Base-by-base conservation (phyloP, 768 basidiomycete genomes). In the Russula brevipes region DNA sequence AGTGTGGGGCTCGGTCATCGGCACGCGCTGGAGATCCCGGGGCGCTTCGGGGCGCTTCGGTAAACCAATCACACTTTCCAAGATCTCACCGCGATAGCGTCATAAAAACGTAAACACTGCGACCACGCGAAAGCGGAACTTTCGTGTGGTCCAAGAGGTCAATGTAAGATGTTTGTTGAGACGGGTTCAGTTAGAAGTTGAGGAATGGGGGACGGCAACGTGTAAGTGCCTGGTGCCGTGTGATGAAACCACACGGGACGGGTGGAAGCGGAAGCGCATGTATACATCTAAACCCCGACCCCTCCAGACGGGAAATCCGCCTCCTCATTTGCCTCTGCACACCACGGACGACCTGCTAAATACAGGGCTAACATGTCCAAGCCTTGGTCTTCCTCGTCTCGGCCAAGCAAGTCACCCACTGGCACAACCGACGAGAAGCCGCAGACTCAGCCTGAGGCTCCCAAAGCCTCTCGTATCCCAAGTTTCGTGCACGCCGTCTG, bases 351-450 rank as follows among this genome's bases (percentile, higher is more conserved):
- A 35, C 33, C 39, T 36, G 17, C 54, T 31, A 17, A 47, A 31
- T 24, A 39, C 36, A 44, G 45, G 31, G 24, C 17, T 24, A 44
- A 35, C 41, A 56, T 60, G 63, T 55, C 63, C 4, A 54, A 60
- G 42, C 46, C 58, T 19, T 58, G 42, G 17, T n/a, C 53, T 24
- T 31, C 59, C 36, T 44, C 58, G 17, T 55, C 63, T 45, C 58
- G 6, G 38, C 41, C 58, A 5, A 10, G 42, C 16, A n/a, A 17
- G 19, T 31, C 63, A 5, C 14, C 14, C 35, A 44, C 54, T 24
- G 24, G 24, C 45, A 19, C 44, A 35, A 4, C 24, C 16, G 45
- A 46, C 33, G 45, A 39, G 38, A 58, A 38, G 42, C 35, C 36
- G 4, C 41, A 17, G 17, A 45, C 45, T 33, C 41, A 1, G n/a